phyloP scores from a whole-genome alignment of 2,329 filamentous ascomycete genomes.

The Harringtonia aguacate region DNA sequence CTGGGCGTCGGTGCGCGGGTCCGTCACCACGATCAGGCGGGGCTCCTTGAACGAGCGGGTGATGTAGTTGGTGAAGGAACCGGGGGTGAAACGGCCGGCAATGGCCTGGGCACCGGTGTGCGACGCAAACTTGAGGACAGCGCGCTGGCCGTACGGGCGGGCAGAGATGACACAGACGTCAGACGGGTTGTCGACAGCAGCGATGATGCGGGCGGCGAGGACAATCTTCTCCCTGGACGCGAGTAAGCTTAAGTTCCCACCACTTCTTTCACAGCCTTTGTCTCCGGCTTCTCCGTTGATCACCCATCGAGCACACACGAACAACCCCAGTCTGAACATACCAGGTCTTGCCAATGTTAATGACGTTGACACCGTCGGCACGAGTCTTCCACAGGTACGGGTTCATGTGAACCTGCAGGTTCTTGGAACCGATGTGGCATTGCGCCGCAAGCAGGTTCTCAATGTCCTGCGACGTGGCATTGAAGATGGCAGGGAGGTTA shows the following conservation, averaged over 20 bases:
- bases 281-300: too few species aligned
- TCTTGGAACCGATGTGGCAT: constrained; percentile 95
- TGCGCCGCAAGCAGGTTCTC: constrained; percentile 98
- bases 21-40: constrained; percentile 97
- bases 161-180: constrained; percentile 99
- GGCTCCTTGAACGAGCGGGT: constrained; percentile 99
- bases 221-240: constrained; percentile 97
- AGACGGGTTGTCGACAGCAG: constrained; percentile 97
- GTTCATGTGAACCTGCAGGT: constrained; percentile 91
- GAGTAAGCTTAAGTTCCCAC: too few species aligned
- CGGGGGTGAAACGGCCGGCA: constrained; percentile 98
- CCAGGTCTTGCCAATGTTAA: constrained; percentile 99
- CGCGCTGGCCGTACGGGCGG: constrained; percentile 98
- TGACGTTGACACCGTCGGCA: constrained; percentile 93
- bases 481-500: constrained; percentile 91
- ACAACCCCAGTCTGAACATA: constrained; percentile 47
- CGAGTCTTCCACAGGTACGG: constrained; percentile 99
- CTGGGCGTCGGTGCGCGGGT: constrained; percentile 98
- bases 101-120: constrained; percentile 98
- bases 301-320: too few species aligned
- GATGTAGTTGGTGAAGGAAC: constrained; percentile 99
- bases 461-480: constrained; percentile 96
- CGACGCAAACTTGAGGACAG: constrained; percentile 97
- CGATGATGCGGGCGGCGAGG: constrained; percentile 96
- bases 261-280: too few species aligned